Conservation (phyloP, 768 basidiomycete species). For the Mycena amicta region DNA sequence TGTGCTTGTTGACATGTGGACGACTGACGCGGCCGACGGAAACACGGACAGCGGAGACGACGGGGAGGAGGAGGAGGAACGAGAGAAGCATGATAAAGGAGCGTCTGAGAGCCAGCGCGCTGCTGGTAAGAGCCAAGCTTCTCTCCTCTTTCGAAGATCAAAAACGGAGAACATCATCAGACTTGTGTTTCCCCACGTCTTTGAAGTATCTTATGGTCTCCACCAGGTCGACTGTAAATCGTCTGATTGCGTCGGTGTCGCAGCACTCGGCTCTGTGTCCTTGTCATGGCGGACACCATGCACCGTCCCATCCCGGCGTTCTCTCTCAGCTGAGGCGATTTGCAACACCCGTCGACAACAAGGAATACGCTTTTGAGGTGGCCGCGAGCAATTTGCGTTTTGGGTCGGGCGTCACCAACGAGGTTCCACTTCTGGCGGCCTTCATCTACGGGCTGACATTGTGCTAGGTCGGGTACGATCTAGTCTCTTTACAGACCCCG, state of each 20-base stretch:
- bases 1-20: conserved; percentile 34
- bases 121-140: background rate
- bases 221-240: conserved; percentile 58
- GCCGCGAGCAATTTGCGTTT: conserved; percentile 88
- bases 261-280: conserved; percentile 72
- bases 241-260: conserved; percentile 68
- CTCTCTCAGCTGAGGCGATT: conserved; percentile 68
- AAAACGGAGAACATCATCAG: too few species aligned
- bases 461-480: conserved; percentile 45
- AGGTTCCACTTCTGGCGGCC: too few species aligned
- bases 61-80: conserved; percentile 28
- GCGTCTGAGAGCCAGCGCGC: conserved; percentile 9
- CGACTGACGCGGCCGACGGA: conserved; percentile 50
- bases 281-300: conserved; percentile 68
- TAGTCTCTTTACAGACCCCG: too few species aligned
- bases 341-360: conserved; percentile 80
- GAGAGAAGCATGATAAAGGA: conserved; percentile 19
- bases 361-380: conserved; percentile 94
- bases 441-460: background rate
- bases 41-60: conserved; percentile 48
- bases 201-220: too few species aligned
- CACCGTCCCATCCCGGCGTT: conserved; percentile 46
- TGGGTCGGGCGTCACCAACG: conserved; percentile 86
- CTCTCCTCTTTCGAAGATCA: too few species aligned
- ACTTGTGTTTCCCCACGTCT: background rate